Percentiles rank a stretch among this genome's conserved stretches.
phyloP scores from a whole-genome alignment of 495 filamentous ascomycete genomes.

The Podospora conica region DNA sequence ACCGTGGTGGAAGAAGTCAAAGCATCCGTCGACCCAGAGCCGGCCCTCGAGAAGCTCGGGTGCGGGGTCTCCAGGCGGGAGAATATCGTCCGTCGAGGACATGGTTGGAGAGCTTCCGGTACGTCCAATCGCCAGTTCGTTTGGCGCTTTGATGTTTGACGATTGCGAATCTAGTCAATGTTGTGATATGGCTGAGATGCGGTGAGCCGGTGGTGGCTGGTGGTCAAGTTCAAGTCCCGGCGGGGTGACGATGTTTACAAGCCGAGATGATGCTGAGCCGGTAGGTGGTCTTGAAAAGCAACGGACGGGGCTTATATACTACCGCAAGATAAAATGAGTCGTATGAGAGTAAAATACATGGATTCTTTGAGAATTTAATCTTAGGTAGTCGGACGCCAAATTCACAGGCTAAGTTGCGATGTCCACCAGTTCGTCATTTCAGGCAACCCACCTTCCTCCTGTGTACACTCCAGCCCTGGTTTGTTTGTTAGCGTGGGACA shows the following conservation, averaged over 20 bases:
- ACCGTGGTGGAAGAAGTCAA: slow-evolving; percentile 98
- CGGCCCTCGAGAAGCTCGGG: slow-evolving; percentile 57
- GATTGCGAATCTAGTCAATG: background rate
- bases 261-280: background rate
- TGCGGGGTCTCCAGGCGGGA: slow-evolving; percentile 34
- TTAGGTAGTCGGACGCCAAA: background rate
- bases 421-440: background rate
- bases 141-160: slow-evolving; percentile 2
- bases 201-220: background rate
- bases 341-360: background rate
- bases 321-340: background rate
- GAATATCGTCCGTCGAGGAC: slow-evolving; percentile 15
- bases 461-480: too few relatives aligned
- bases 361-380: background rate
- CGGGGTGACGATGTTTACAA: background rate
- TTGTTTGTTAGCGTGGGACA: too few relatives aligned
- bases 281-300: background rate
- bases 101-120: slow-evolving; percentile 9
- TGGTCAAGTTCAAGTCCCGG: background rate
- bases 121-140: background rate
- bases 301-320: background rate
- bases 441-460: background rate
- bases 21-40: slow-evolving; percentile 98
- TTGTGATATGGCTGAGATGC: background rate
- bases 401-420: background rate